Evolutionary conservation across 306 rosid genomes (phyloP), one percentile per base, ranked within the genome.

Genomic region (Vigna reflexopilosa): DNA sequence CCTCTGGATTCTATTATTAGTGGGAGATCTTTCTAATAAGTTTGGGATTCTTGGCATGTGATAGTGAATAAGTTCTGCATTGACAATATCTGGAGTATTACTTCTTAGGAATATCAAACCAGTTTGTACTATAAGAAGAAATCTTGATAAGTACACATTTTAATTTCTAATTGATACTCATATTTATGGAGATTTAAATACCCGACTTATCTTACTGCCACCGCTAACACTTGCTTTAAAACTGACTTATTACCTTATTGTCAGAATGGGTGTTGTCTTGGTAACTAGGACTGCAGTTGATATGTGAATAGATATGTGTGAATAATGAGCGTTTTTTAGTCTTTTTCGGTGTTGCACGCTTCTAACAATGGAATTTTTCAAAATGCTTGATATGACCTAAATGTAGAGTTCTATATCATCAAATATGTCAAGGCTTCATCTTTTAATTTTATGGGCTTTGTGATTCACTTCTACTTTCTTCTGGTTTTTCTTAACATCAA

Each of bases 51-150:
- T 64, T 54, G 72, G 50, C 51, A 30, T 48, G 3, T 50, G 80
- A 74, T 70, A 48, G 56, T 40, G 73, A 74, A 56, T 36, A 28
- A 16, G 79, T 56, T 70, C 44, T 56, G 50, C 79, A 61, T 67
- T 72, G 79, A 54, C 62, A 6, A 47, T 55, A 24, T 70, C 47
- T 70, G 76, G 44, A 55, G 24, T 20, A 14, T 73, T 54, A 6
- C 67, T 58, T 81, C 28, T 1, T 5, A 11, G 83, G 77, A 77
- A 51, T 49, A 26, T 51, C 20, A 32, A 61, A 47, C 28, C 52
- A n/a, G 40, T 52, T 64, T 71, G 6, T 54, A 48, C 28, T 32
- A 24, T 72, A 9, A 26, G 28, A 26, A 26, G 28, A 26, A 26
- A 26, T 56, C 50, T 71, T 36, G 38, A 45, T n/a, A 44, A 28